A percentile compares a stretch with the other conserved stretches of the same genome.
Conservation (phyloP, 1,139 yeast genomes). For the Trichomonascaceae sp. region DNA sequence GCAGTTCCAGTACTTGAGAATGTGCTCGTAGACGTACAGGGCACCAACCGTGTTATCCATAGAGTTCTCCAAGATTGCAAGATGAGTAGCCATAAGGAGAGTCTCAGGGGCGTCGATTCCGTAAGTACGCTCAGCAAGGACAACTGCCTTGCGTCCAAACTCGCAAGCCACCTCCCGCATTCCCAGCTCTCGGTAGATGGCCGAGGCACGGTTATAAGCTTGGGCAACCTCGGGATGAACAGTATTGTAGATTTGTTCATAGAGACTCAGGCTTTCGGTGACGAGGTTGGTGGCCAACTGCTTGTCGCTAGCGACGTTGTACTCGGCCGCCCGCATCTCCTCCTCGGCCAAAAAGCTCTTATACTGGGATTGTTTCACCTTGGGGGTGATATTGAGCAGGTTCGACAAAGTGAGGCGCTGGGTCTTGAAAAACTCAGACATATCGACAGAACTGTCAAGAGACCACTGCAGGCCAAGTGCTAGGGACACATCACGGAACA, state of each 20-base stretch:
- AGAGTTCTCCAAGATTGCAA: slow-evolving; percentile 59
- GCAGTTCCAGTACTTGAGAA: slow-evolving; percentile 42
- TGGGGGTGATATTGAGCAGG: slow-evolving; percentile 56
- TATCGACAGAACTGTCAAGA: slow-evolving; percentile 35
- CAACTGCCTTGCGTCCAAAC: slow-evolving; percentile 58
- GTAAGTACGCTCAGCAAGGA: slow-evolving; percentile 61
- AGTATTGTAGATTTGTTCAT: slow-evolving; percentile 75
- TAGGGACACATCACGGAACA: slow-evolving; percentile 60
- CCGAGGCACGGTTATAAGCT: slow-evolving; percentile 52
- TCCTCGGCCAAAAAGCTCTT: slow-evolving; percentile 63
- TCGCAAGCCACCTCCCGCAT: slow-evolving; percentile 47
- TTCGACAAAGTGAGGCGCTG: slow-evolving; percentile 32
- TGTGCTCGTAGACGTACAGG: slow-evolving; percentile 48
- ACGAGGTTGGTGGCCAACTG: slow-evolving; percentile 33
- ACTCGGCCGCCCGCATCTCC: slow-evolving; percentile 45
- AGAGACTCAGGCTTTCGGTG: slow-evolving; percentile 55
- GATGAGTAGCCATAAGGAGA: slow-evolving; percentile 55
- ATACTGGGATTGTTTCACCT: slow-evolving; percentile 57
- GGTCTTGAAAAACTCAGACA: slow-evolving; percentile 27
- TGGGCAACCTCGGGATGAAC: slow-evolving; percentile 72
- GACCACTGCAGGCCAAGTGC: slow-evolving; percentile 85
- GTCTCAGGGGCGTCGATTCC: slow-evolving; percentile 79
- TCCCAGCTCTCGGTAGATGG: slow-evolving; percentile 51
- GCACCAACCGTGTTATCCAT: slow-evolving; percentile 50
- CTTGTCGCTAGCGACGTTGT: slow-evolving; percentile 18